Evolutionary conservation across 2,329 filamentous ascomycete species (phyloP).

Genomic region (Neocatenulostroma microsporum): DNA sequence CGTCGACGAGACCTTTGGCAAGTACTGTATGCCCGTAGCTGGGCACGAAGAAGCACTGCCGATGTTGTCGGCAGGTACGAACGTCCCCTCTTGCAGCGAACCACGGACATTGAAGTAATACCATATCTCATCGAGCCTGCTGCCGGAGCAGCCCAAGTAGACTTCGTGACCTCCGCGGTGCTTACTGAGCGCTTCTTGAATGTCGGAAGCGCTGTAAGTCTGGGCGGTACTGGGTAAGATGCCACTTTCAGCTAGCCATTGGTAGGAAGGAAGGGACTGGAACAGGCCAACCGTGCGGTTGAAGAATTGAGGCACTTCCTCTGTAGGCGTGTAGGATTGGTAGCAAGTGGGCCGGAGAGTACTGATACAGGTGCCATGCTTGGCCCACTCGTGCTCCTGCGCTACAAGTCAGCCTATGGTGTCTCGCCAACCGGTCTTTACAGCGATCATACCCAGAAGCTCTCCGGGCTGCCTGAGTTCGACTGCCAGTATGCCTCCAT

Average conservation of each 20-base stretch:
- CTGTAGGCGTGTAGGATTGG: conserved; percentile 45
- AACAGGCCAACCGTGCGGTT: conserved; percentile 57
- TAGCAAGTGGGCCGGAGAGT: no score
- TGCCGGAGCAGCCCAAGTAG: conserved; percentile 50
- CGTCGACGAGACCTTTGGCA: no score
- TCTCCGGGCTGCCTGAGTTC: conserved; percentile 54
- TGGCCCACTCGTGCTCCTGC: conserved; percentile 37
- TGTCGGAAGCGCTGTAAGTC: conserved; percentile 53
- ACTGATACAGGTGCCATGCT: conserved; percentile 70
- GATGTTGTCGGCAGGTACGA: no score
- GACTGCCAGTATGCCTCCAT: conserved; percentile 68
- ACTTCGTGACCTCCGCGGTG: conserved; percentile 49
- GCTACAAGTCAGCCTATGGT: no score
- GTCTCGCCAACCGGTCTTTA: conserved; percentile 50
- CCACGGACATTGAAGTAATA: no score
- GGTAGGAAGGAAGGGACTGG: conserved; percentile 57
- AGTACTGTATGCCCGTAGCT: no score
- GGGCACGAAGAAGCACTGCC: no score
- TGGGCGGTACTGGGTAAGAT: conserved; percentile 47
- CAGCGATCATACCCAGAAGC: no score
- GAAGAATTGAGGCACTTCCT: conserved; percentile 64
- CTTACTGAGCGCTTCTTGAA: conserved; percentile 50
- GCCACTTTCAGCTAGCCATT: conserved; percentile 54
- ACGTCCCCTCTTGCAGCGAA: no score
- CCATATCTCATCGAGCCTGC: conserved; percentile 47